Evolutionary conservation across 192 early-diverging fungal species (phyloP).

Genomic region (Coemansia sp.): DNA sequence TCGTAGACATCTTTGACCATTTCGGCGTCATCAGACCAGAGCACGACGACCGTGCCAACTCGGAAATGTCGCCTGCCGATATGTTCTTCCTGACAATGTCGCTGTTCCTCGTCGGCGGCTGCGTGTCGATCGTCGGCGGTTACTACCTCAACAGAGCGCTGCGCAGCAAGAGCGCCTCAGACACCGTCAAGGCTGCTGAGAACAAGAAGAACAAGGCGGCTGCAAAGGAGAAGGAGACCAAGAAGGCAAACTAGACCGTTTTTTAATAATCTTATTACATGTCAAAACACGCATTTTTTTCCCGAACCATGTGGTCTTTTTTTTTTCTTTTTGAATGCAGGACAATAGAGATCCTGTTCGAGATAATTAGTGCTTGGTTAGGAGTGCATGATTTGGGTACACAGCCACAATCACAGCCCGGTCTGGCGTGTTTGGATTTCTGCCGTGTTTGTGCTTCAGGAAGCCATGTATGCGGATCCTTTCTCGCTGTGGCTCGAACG

Average conservation of each 20-base stretch:
- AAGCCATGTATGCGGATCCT: too few species aligned
- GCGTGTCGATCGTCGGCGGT: conserved; percentile 50
- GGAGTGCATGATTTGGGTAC: too few species aligned
- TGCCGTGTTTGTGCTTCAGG: too few species aligned
- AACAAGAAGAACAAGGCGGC: conserved; percentile 22
- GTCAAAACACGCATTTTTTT: too few species aligned
- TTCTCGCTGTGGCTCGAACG: too few species aligned
- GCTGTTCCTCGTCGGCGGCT: conserved; percentile 51
- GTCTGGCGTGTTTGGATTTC: too few species aligned
- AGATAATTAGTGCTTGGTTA: too few species aligned
- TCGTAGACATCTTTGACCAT: conserved; percentile 43
- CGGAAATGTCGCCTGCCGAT: conserved; percentile 52
- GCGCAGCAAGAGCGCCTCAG: conserved; percentile 31
- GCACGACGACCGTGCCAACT: conserved; percentile 47
- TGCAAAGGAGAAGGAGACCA: conserved; percentile 8
- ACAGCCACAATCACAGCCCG: too few species aligned
- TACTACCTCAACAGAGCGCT: conserved; percentile 52
- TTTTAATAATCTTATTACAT: too few species aligned
- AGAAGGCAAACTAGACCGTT: conserved; percentile 4
- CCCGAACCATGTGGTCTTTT: too few species aligned
- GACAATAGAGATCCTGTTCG: too few species aligned
- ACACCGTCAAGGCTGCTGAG: conserved; percentile 24
- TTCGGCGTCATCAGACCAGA: conserved; percentile 50
- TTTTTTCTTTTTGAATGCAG: too few species aligned
- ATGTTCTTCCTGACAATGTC: conserved; percentile 54